phyloP scores from a whole-genome alignment of 148 eudicot species.

The Diospyros lotus region DNA sequence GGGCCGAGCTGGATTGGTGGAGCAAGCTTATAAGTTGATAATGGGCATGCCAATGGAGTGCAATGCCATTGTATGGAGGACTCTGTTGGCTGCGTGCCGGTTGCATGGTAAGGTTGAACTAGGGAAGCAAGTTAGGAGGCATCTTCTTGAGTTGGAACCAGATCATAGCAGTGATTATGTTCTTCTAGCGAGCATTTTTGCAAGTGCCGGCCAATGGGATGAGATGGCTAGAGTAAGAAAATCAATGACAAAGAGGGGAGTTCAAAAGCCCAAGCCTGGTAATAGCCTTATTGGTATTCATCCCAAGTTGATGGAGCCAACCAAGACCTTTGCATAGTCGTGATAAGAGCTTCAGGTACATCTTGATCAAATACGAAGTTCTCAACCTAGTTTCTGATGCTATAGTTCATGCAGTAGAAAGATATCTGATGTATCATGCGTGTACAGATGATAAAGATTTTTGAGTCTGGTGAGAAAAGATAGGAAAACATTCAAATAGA shows the following conservation, averaged over 20 bases:
- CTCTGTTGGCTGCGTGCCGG: slow-evolving; percentile 22
- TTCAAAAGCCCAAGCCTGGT: slow-evolving; percentile 24
- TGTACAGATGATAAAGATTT: neutral
- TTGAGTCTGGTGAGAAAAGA: neutral
- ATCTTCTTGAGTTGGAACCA: slow-evolving; percentile 23
- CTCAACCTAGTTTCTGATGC: too few species aligned
- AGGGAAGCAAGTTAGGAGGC: slow-evolving; percentile 25
- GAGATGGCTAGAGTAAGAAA: slow-evolving; percentile 16
- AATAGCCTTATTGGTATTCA: slow-evolving; percentile 17
- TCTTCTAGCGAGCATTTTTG: slow-evolving; percentile 27
- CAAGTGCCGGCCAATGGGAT: slow-evolving; percentile 22
- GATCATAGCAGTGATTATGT: slow-evolving; percentile 33
- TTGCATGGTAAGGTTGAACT: slow-evolving; percentile 20
- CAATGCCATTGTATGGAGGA: slow-evolving; percentile 28
- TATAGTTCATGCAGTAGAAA: neutral
- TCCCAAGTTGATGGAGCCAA: neutral
- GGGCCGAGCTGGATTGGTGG: slow-evolving; percentile 19
- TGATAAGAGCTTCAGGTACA: neutral
- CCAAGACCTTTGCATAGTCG: neutral
- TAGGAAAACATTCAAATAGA: neutral
- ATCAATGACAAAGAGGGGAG: slow-evolving; percentile 17
- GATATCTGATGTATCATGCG: neutral
- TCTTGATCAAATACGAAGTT: too few species aligned
- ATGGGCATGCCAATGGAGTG: slow-evolving; percentile 24
- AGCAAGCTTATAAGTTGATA: slow-evolving; percentile 21